Conservation (phyloP, 768 basidiomycete species). For the Termitomyces sp. region DNA sequence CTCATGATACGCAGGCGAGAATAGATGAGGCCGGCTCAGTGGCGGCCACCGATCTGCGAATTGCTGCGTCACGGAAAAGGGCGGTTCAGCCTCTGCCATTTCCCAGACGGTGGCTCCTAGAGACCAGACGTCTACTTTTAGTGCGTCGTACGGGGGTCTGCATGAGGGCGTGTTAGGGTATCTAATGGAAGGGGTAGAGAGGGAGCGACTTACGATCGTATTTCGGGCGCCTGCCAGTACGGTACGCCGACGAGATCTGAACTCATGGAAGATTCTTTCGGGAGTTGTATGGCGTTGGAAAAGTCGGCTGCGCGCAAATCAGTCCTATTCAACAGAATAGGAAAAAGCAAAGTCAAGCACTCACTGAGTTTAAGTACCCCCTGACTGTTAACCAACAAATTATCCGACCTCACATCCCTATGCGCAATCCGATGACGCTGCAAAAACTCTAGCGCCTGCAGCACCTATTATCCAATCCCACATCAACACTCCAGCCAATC, state of each 20-base stretch:
- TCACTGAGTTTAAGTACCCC: constrained; percentile 76
- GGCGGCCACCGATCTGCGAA: constrained; percentile 66
- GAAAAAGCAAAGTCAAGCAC: constrained; percentile 23
- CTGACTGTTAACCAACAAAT: constrained; percentile 65
- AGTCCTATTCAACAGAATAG: background rate
- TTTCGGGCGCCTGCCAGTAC: constrained; percentile 87
- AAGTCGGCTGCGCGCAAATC: constrained; percentile 61
- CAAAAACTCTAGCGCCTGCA: constrained; percentile 66
- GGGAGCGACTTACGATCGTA: constrained; percentile 54
- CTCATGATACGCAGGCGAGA: constrained; percentile 69
- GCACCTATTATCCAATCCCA: constrained; percentile 39
- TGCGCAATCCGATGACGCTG: constrained; percentile 70
- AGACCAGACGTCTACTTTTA: constrained; percentile 81
- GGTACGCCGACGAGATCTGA: constrained; percentile 67
- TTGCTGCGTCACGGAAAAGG: constrained; percentile 61
- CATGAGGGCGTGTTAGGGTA: background rate
- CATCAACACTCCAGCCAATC: background rate
- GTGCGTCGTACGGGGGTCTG: constrained; percentile 68
- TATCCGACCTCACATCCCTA: constrained; percentile 83
- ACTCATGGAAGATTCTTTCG: constrained; percentile 46
- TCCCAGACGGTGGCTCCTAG: constrained; percentile 86
- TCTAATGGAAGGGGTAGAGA: background rate
- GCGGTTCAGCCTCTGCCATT: constrained; percentile 71
- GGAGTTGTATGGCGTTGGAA: constrained; percentile 67
- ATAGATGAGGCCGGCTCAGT: constrained; percentile 54